Base-by-base conservation (phyloP, 208 protist genomes). In the Crithidia mellificae region DNA sequence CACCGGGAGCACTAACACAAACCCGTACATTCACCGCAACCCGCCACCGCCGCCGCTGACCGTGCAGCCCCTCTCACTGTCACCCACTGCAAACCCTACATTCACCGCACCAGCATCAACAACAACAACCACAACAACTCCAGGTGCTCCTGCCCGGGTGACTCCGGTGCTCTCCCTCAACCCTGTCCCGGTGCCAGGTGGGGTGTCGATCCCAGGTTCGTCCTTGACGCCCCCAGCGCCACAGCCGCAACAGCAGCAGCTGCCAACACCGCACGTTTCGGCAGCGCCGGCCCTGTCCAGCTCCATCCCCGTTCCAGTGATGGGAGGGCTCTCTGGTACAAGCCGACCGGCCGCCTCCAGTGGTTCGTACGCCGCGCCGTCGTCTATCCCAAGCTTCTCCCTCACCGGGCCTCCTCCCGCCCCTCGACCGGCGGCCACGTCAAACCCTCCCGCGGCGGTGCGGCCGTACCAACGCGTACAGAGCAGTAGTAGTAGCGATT, bases 401-500 rank as follows among this genome's bases (percentile, higher is more conserved):
- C 30, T 43, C 36, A 47, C 38, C 15, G 58, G 22, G 20, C 27
- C 17, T 7, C 15, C 39, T 12, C 24, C 63, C 22, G 19, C 53
- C 6, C 43, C 41, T 57, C 8, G 47, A 25, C 8, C 57, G 25
- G 25, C 43, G 14, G n/a, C 43, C n/a, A 11, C 43, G 12, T 11
- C 43, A 15, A 53, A 6, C 41, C 36, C 43, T 46, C 50, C 43
- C 39, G 54, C 12, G 6, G 49, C 44, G 6, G 68, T 75, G 9
- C 49, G 30, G 30, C 24, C 38, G 34, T 73, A 73, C 25, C 32
- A 20, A 22, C 27, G 24, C 5, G 39, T 55, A 27, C 3, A 1
- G 36, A 75, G 63, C 58, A 80, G 74, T 63, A 73, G 62, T 34
- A 78, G 74, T 39, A n/a, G n/a, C n/a, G 65, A 54, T 50, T 59